Conservation (phyloP, 2,329 filamentous ascomycete genomes). For the Pseudogymnoascus sp. region DNA sequence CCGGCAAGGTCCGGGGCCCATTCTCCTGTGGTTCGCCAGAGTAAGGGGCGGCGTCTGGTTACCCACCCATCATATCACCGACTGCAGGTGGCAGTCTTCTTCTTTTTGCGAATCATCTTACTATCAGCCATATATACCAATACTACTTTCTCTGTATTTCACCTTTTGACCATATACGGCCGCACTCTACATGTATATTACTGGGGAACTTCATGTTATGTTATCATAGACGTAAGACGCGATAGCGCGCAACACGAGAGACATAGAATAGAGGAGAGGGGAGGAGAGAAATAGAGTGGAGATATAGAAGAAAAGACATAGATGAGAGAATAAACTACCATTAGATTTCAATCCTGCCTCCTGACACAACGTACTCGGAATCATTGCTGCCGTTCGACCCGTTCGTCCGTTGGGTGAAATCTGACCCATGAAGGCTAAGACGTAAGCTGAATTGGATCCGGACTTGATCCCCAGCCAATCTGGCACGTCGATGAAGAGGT, state of each 20-base stretch:
- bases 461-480: background rate
- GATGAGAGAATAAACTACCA: background rate
- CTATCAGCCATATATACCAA: conserved; percentile 9
- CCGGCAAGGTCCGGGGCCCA: background rate
- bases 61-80: background rate
- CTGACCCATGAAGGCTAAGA: background rate
- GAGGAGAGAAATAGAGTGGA: background rate
- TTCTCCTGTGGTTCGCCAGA: background rate
- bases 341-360: background rate
- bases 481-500: background rate
- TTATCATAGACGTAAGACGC: background rate
- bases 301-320: background rate
- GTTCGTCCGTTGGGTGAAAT: background rate
- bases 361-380: background rate
- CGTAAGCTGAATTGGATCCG: background rate
- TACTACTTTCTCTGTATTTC: conserved; percentile 1
- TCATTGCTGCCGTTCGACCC: too few relatives aligned
- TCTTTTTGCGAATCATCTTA: conserved; percentile 3
- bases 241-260: background rate
- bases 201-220: background rate
- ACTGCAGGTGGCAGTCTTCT: background rate
- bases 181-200: background rate
- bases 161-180: background rate
- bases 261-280: background rate
- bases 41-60: background rate